Conservation (phyloP, 495 filamentous ascomycete genomes). For the Penicillium crystallinum region DNA sequence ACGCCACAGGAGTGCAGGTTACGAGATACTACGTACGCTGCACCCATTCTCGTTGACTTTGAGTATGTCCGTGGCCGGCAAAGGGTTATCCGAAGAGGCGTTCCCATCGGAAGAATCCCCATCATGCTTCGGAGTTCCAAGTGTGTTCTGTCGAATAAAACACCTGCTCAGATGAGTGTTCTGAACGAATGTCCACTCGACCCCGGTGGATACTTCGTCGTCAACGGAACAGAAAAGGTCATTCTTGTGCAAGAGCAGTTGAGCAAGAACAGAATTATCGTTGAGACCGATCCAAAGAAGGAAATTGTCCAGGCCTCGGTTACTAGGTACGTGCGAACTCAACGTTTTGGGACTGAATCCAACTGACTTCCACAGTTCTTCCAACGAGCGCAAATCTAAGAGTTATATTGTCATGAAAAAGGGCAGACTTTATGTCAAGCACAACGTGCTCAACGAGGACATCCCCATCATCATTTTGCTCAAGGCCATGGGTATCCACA, state of each 20-base stretch:
- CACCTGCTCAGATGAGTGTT: conserved; percentile 74
- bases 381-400: conserved; percentile 94
- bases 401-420: conserved; percentile 92
- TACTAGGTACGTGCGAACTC: conserved; percentile 50
- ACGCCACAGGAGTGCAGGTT: conserved; percentile 94
- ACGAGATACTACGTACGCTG: conserved; percentile 92
- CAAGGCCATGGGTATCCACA: conserved; percentile 89
- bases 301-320: conserved; percentile 92
- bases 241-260: conserved; percentile 97
- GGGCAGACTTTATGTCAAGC: conserved; percentile 79
- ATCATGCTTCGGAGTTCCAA: conserved; percentile 96
- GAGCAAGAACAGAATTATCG: conserved; percentile 97
- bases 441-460: conserved; percentile 88
- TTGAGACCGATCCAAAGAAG: conserved; percentile 86
- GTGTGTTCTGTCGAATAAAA: conserved; percentile 75
- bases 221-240: conserved; percentile 97
- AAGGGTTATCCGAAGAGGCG: conserved; percentile 60
- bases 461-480: conserved; percentile 88
- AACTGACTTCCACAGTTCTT: conserved; percentile 57
- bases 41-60: conserved; percentile 85
- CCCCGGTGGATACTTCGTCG: conserved; percentile 95
- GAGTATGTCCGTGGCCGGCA: conserved; percentile 73
- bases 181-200: conserved; percentile 94
- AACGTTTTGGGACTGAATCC: neutral
- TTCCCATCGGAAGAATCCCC: conserved; percentile 83